Base-by-base conservation (phyloP, 495 filamentous ascomycete species). In the Aspergillus incahuasiensis region DNA sequence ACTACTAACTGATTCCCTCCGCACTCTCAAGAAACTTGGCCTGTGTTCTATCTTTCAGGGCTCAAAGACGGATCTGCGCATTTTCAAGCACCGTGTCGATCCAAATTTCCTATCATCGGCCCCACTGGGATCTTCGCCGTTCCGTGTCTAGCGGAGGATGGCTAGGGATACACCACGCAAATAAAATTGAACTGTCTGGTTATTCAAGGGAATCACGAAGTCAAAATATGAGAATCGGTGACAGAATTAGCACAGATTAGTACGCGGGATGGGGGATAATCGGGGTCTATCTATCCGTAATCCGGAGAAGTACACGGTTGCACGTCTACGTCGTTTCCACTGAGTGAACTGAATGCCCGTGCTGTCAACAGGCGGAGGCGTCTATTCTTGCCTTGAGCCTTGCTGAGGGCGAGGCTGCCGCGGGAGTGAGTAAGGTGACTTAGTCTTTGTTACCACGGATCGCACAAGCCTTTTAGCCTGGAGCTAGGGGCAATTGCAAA, bases 1-100 rank as follows among this genome's bases (percentile, higher is more conserved):
- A 4, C 4, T 28, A 8, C n/a, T 28, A 28, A 35, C 13, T 5
- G 9, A 12, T 5, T 35, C 34, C 34, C 34, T 11, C 34, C 34
- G 13, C 38, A 18, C 15, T 18, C 21, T 25, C 8, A 25, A 46
- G 13, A 5, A 25, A 12, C 20, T 15, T 28, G 43, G 42, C 34
- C 12, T 40, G n/a, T 40, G 1, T 40, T 16, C 46, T 18, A 3
- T 7, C 12, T 11, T 18, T 1, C 2, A 16, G 25, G n/a, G 20
- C 35, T 18, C 46, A 48, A 48, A 35, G 25, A 32, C 18, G 28
- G 46, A 48, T 48, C 46, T 48, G 30, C 46, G 46, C 18, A 21
- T 12, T 48, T 18, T 48, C n/a, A 21, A 25, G 32, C 16, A 13
- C 38, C n/a, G 38, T 47, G 46, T 19, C 30, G 46, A 48, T 35